Base-by-base conservation (phyloP, 2,329 filamentous ascomycete genomes). In the Clonostachys chloroleuca region DNA sequence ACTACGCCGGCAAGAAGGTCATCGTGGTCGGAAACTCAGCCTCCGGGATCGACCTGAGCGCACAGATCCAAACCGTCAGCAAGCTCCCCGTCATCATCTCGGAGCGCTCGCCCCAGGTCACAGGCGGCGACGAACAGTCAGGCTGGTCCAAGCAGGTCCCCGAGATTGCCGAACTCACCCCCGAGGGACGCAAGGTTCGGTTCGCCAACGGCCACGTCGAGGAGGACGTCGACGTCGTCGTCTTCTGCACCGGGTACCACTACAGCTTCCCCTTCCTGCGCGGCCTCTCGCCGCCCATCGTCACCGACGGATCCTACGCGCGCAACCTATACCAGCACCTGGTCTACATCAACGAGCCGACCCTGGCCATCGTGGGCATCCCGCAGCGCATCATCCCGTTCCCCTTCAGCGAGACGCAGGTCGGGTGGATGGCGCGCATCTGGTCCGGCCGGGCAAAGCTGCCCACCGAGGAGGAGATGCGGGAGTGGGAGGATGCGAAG, bases 211-310 rank as follows among this genome's bases (percentile, higher is more conserved):
- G 83, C 2, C 72, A 70, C 0, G 59, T 84, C 8, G 86, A 89
- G 59, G 65, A 66, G 2, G 69, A 81, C 20, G 66, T 96, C 43
- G 90, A 95, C 57, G 75, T 80, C 0, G 69, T 95, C 12, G 61
- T 96, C 14, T 96, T 92, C 64, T 90, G 88, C 61, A 96, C 91
- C 0, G 91, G 91, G 1, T 96, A 94, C 59, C 80, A 92, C 51
- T 95, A 90, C 67, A 82, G 84, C 1, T 87, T 86, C 47, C 89
- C 90, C 0, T 95, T 95, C 57, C 57, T 84, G 6, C 57, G 63
- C 20, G 58, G 62, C 3, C 55, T 76, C 9, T 41, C 54, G 2
- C 59, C 82, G 1, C 64, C 74, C 1, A 58, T 85, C 5, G 70
- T 83, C 3, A 77, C 74, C 0, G 75, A 81, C 41, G 87, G 87